Conservation (phyloP, 2,329 filamentous ascomycete genomes). For the Paraphoma chrysanthemicola region DNA sequence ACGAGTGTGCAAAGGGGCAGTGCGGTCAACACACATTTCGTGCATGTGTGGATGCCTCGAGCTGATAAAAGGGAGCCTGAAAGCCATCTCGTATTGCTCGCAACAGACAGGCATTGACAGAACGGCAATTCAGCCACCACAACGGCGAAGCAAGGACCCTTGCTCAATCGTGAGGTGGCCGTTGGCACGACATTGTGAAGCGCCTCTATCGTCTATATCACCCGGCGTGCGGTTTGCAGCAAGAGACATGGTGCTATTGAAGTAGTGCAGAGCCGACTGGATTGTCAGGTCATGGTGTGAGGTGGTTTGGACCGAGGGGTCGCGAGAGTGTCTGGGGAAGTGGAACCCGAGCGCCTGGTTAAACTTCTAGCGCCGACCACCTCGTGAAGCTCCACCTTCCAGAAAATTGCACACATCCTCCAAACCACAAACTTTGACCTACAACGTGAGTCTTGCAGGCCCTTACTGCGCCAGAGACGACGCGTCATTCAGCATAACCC, state of each 20-base stretch:
- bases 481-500: not conserved
- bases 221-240: no score
- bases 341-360: not conserved
- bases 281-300: not conserved
- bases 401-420: not conserved
- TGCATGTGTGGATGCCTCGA: not conserved
- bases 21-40: not conserved
- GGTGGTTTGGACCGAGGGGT: not conserved
- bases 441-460: not conserved
- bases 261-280: not conserved
- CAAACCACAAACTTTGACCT: not conserved
- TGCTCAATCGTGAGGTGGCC: not conserved
- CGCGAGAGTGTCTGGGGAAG: not conserved
- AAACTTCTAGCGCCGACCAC: no score
- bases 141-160: not conserved
- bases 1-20: not conserved
- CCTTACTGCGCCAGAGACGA: not conserved
- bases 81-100: not conserved
- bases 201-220: not conserved
- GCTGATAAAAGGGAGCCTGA: not conserved
- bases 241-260: not conserved
- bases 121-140: not conserved
- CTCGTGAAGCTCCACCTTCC: not conserved
- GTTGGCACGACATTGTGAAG: not conserved
- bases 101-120: not conserved